Evolutionary conservation across 2,329 filamentous ascomycete genomes (phyloP).

Genomic region (Parasarocladium wereldwijsianum): DNA sequence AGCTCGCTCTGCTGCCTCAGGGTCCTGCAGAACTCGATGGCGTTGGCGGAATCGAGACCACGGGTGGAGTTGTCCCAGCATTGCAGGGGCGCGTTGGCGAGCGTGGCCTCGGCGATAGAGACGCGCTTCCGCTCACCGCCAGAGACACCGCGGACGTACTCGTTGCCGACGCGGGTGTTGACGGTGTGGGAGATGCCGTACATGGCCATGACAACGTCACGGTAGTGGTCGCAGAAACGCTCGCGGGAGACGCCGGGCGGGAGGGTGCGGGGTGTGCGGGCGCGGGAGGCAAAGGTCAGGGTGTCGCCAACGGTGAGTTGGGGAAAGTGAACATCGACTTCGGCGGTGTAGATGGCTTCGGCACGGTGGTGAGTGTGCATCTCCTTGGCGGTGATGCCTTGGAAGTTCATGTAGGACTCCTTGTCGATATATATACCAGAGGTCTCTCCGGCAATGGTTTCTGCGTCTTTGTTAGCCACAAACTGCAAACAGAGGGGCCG

Average conservation of each 20-base stretch:
- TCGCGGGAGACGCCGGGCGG: conserved; percentile 32
- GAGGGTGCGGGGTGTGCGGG: conserved; percentile 40
- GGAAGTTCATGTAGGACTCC: conserved; percentile 47
- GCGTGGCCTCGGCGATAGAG: conserved; percentile 18
- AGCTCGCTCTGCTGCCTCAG: conserved; percentile 45
- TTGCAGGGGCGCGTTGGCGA: conserved; percentile 32
- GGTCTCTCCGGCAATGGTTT: conserved; percentile 30
- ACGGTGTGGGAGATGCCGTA: conserved; percentile 39
- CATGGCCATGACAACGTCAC: conserved; percentile 51
- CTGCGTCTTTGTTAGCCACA: too few species aligned
- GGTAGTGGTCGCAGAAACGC: conserved; percentile 37
- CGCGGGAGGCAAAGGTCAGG: conserved; percentile 52
- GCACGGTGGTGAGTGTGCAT: conserved; percentile 36
- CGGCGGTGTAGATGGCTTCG: conserved; percentile 65
- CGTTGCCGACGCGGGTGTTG: conserved; percentile 47
- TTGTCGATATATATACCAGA: conserved; percentile 44
- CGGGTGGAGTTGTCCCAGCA: conserved; percentile 57
- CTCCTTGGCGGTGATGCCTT: conserved; percentile 38
- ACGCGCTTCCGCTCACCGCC: conserved; percentile 36
- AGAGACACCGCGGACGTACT: conserved; percentile 43
- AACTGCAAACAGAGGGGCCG: too few species aligned
- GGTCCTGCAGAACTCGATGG: conserved; percentile 49
- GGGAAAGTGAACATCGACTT: conserved; percentile 62
- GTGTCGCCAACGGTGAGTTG: conserved; percentile 58
- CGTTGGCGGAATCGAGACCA: conserved; percentile 51